These are phyloP conservation scores for Tolypocladium paradoxum DNA, from an alignment of 2,329 filamentous ascomycete genomes.

Conservation along the genomic window DNA sequence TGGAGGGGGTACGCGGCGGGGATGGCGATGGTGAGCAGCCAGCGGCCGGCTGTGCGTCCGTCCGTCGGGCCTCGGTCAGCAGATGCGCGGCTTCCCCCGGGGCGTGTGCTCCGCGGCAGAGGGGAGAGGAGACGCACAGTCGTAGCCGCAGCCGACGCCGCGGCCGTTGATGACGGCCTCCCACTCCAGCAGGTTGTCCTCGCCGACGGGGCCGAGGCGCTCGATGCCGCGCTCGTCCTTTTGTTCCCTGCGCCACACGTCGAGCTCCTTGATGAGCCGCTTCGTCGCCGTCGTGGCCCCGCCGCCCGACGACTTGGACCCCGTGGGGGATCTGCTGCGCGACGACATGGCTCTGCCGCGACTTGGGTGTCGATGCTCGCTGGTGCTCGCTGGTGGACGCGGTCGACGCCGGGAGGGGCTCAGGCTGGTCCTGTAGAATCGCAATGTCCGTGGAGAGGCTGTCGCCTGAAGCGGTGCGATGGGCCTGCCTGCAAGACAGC, in stretches of 20 bases:
- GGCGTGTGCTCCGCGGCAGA: neutral
- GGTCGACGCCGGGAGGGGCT: neutral
- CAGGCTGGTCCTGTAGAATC: neutral
- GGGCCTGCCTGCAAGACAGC: neutral
- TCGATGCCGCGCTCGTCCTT: constrained; percentile 43
- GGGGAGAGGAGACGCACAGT: constrained; percentile 28
- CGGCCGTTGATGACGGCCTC: constrained; percentile 50
- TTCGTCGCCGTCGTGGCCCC: constrained; percentile 37
- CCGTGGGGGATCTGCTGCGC: constrained; percentile 7
- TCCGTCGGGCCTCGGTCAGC: constrained; percentile 20
- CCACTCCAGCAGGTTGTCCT: constrained; percentile 47
- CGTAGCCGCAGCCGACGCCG: constrained; percentile 44
- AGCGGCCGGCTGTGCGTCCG: constrained; percentile 65
- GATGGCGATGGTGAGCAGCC: constrained; percentile 69
- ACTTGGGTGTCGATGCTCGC: neutral
- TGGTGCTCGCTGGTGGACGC: neutral
- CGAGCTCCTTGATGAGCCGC: constrained; percentile 48
- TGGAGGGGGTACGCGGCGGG: constrained; percentile 68
- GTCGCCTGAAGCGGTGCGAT: neutral
- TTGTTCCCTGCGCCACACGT: constrained; percentile 38
- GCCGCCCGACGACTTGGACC: constrained; percentile 11
- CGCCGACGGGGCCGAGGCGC: constrained; percentile 42
- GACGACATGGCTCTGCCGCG: constrained; percentile 4
- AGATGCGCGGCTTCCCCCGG: neutral
- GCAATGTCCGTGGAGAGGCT: no score